Evolutionary conservation across 2,329 filamentous ascomycete species (phyloP).

Genomic region (Paraphoma chrysanthemicola): DNA sequence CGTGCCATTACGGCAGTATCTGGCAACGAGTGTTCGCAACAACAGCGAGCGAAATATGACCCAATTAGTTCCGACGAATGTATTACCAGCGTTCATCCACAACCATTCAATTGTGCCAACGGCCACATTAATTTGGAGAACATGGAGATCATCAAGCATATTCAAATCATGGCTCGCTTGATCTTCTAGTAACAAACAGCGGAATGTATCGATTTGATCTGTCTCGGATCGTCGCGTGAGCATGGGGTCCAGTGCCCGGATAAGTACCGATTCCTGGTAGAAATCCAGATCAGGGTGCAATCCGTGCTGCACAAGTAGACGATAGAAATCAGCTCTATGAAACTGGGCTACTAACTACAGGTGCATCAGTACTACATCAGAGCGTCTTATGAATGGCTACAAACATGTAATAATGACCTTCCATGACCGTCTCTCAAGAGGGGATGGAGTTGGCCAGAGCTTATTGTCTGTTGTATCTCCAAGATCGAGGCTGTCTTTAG

Average conservation of each 20-base stretch:
- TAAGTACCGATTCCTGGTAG: not conserved
- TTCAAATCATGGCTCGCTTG: not conserved
- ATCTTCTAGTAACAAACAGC: not conserved
- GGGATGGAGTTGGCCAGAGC: conserved; percentile 10
- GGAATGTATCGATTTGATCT: conserved; percentile 1
- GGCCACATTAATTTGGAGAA: too few species aligned
- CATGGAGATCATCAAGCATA: too few species aligned
- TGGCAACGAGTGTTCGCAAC: too few species aligned
- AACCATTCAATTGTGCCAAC: not conserved
- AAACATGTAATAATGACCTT: conserved; percentile 12
- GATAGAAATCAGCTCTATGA: conserved; percentile 5
- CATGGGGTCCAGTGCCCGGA: too few species aligned
- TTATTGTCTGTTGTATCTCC: conserved; percentile 11
- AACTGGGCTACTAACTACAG: not conserved
- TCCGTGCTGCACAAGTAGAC: conserved; percentile 1
- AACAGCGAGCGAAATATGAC: too few species aligned
- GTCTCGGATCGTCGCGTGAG: too few species aligned
- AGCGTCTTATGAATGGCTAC: not conserved
- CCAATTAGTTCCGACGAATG: not conserved
- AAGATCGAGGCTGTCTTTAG: not conserved
- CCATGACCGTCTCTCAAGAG: conserved; percentile 7
- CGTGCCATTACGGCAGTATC: too few species aligned
- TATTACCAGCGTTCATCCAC: not conserved
- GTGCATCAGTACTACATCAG: not conserved
- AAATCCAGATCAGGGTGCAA: not conserved